Conservation (phyloP, 2,329 filamentous ascomycete species). For the Boeremia exigua region DNA sequence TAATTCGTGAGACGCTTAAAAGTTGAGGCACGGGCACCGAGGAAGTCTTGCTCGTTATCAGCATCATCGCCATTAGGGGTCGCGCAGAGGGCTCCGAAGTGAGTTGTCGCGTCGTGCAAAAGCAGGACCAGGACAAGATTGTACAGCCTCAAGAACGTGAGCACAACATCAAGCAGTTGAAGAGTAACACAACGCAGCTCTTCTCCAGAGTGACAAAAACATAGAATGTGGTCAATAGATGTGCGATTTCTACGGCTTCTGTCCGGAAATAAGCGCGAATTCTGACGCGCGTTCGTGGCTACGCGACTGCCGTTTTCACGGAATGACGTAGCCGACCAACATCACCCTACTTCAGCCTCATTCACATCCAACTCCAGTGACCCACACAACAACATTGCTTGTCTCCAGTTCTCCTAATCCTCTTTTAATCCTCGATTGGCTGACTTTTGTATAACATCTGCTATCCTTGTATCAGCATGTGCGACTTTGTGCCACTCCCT, state of each 20-base stretch:
- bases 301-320: constrained; percentile 7
- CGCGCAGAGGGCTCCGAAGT: neutral
- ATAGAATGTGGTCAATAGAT: neutral
- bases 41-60: neutral
- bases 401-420: too few species aligned
- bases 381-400: neutral
- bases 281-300: constrained; percentile 5
- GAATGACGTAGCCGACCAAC: neutral
- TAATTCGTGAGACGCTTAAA: constrained; percentile 21
- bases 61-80: neutral
- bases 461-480: constrained; percentile 14
- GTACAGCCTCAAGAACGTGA: neutral
- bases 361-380: neutral
- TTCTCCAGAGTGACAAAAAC: neutral
- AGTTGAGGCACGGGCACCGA: neutral
- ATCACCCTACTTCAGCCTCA: constrained; percentile 12
- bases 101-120: constrained; percentile 2
- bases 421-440: too few species aligned
- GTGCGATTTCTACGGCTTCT: neutral
- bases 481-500: constrained; percentile 54
- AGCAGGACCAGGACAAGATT: neutral
- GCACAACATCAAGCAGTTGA: neutral
- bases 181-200: neutral
- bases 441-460: too few species aligned
- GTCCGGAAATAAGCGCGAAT: constrained; percentile 6